Conservation (phyloP, 768 basidiomycete species). For the Suillus variegatus region DNA sequence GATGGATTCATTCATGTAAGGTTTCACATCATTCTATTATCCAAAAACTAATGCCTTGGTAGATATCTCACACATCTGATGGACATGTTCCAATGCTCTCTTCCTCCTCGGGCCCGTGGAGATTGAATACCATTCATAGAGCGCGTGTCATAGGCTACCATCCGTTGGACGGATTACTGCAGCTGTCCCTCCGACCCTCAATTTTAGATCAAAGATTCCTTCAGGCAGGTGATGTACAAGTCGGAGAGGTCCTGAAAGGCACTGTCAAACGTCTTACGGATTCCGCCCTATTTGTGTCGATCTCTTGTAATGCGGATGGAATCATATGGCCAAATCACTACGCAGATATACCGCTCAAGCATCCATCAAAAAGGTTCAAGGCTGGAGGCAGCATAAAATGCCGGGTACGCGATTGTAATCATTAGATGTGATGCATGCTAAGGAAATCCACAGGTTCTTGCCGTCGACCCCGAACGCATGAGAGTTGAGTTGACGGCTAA, state of each 20-base stretch:
- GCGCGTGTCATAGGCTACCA: conserved; percentile 85
- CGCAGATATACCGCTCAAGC: conserved; percentile 90
- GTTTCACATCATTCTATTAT: conserved; percentile 13
- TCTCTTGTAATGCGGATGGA: conserved; percentile 87
- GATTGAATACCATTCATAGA: conserved; percentile 55
- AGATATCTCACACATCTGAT: conserved; percentile 93
- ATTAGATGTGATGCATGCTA: conserved; percentile 23
- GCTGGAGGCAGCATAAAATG: conserved; percentile 81
- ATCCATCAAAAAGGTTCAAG: conserved; percentile 68
- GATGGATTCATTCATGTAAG: conserved; percentile 89
- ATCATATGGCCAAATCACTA: conserved; percentile 95
- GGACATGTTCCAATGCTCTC: conserved; percentile 81
- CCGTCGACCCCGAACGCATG: conserved; percentile 78
- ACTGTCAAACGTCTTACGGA: conserved; percentile 78
- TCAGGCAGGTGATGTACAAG: conserved; percentile 76
- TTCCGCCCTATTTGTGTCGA: conserved; percentile 79
- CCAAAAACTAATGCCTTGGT: conserved; percentile 9
- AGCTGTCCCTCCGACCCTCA: conserved; percentile 83
- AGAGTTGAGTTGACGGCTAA: conserved; percentile 89
- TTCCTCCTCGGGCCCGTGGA: conserved; percentile 77
- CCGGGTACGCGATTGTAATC: conserved; percentile 56
- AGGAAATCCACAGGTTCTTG: conserved; percentile 48
- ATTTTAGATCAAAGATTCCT: conserved; percentile 86
- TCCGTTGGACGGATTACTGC: conserved; percentile 82
- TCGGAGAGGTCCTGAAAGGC: conserved; percentile 86